Base-by-base conservation (phyloP, 495 filamentous ascomycete species). In the Halenospora varia region DNA sequence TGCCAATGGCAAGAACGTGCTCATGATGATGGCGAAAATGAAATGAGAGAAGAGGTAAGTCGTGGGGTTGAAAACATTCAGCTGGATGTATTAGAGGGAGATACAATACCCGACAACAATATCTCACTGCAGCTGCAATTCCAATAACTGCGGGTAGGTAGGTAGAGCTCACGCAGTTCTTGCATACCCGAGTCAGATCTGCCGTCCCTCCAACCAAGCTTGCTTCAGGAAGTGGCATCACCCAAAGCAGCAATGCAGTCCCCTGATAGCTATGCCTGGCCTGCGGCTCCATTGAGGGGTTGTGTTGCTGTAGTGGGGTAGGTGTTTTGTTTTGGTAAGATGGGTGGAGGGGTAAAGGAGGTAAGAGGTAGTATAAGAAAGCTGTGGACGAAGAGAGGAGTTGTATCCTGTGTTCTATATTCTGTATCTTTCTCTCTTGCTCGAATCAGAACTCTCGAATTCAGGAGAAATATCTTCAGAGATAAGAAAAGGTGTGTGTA, bases 181-280 rank as follows among this genome's bases (percentile, higher is more conserved):
- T 35, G 29, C 42, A 45, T 45, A 45, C 18, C 11, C 42, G 18
- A n/a, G 8, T n/a, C 17, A 17, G 8, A n/a, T 45, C 18, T 45
- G n/a, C 18, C 42, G 11, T 45, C 9, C 6, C 42, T 9, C 3
- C 42, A n/a, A 8, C 42, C 42, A 9, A n/a, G 42, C 42, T 15
- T 15, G n/a, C 42, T n/a, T n/a, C 13, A 20, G 42, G 17, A n/a
- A 45, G 8, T 45, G 4, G 13, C 6, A 45, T 20, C 42, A 45
- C 56, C 56, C 44, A 45, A 60, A 42, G 51, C 45, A 60, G 57
- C 51, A 54, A 61, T 56, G 11, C 39, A 52, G 53, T 61, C 58
- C 58, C 44, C 35, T 24, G 51, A 50, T 54, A 40, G 18, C 8
- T 20, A 45, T 45, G 42, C 42, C n/a, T n/a, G n/a, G n/a, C n/a